These are phyloP conservation scores for Triticum urartu DNA, from an alignment of 176 grass and related monocot genomes.

Conservation along the genomic window DNA sequence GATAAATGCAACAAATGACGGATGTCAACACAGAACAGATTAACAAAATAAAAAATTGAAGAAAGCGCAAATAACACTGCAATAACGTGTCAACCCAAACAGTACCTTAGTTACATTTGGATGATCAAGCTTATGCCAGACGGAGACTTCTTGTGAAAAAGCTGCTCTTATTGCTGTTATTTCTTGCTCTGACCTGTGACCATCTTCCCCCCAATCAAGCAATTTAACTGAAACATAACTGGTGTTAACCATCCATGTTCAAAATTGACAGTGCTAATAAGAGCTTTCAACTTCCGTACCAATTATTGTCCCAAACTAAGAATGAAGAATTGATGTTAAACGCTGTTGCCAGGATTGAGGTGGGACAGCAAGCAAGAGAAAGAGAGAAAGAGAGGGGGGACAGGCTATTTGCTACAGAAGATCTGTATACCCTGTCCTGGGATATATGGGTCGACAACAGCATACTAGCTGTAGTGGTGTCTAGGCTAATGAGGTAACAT, in stretches of 20 bases:
- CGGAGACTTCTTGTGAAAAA: slow-evolving; percentile 89
- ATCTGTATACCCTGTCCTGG: no score
- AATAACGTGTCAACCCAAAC: neutral
- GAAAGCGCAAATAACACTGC: neutral
- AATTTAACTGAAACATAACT: slow-evolving; percentile 70
- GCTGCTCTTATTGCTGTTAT: slow-evolving; percentile 52
- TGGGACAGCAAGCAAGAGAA: neutral
- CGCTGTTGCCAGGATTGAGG: neutral
- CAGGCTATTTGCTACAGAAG: neutral
- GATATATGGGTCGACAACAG: no score
- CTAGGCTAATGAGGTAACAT: no score
- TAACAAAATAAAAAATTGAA: neutral
- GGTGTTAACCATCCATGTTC: neutral
- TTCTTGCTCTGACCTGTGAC: slow-evolving; percentile 76
- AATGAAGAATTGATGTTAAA: neutral
- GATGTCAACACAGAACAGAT: neutral
- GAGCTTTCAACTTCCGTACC: neutral
- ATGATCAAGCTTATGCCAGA: slow-evolving; percentile 99
- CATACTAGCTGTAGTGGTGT: no score
- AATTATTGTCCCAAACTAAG: neutral
- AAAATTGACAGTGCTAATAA: neutral
- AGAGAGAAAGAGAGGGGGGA: neutral
- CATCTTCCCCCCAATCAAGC: slow-evolving; percentile 85
- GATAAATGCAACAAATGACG: neutral
- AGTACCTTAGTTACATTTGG: slow-evolving; percentile 97